Base-by-base conservation (phyloP, 169 alveolate species). In the Nephromyces sp. region DNA sequence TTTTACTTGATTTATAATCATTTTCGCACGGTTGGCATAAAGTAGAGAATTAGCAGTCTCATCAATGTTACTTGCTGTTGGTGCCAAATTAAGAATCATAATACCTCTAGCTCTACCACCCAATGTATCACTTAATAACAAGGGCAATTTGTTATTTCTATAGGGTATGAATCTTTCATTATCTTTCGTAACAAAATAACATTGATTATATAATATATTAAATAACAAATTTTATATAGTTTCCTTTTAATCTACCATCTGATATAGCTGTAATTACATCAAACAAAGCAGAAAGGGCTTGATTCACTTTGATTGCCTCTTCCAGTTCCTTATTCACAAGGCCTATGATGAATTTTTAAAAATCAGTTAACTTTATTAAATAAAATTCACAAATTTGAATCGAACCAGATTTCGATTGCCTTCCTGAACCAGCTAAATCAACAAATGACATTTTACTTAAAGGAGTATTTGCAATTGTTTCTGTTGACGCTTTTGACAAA, bases 341-440 rank as follows among this genome's bases (percentile, higher is more conserved):
- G 30, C 79, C 79, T 73, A 70, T 6, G 24, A n/a, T n/a, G 8
- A 8, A 62, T 8, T 3, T 3, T 3, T 3, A 6, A 3, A 27
- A 6, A 3, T 30, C 3, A 3, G 34, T 3, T 3, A 3, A 6
- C 6, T 6, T 3, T 3, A 6, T 3, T 3, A 25, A 6, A 8
- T 3, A 66, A 66, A 6, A 6, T 6, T 3, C 72, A 5, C 5
- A 6, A 30, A 3, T 29, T 5, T 3, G 25, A 15, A 15, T 15
- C 57, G 6, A 28, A 73, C 79, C 79, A 27, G 74, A 66, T 24
- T 73, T 73, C 70, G 66, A 30, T 1, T 66, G 84, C 57, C 95
- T 71, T 78, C 90, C 97, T 32, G 93, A 85, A 0, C 97, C 97
- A 1, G 97, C 97, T 68, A 92, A 86, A 70, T 92, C 97, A 0